phyloP scores from a whole-genome alignment of 1,284 basidiomycete species.

The Trametes sp. region DNA sequence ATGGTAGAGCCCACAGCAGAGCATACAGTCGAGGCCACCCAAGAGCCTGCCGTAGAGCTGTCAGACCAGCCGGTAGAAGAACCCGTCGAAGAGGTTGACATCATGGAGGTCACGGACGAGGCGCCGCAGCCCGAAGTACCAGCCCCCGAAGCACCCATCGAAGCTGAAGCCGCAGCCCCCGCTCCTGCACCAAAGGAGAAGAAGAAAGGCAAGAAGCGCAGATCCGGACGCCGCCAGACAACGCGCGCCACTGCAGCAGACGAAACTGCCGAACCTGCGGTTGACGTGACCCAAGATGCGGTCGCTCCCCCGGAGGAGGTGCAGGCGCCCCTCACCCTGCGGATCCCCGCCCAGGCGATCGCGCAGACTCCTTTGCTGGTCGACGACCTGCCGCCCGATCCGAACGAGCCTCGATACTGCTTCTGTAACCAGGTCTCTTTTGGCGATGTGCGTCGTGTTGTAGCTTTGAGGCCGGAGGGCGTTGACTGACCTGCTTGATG shows the following conservation, averaged over 20 bases:
- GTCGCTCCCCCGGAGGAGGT: constrained; percentile 3
- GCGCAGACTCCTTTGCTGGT: constrained; percentile 12
- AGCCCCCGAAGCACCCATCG: constrained; percentile 9
- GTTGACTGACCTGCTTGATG: background rate
- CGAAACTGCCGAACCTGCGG: background rate
- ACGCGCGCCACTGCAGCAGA: background rate
- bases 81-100: background rate
- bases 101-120: background rate
- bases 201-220: constrained; percentile 28
- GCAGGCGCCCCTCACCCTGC: constrained; percentile 35
- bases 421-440: constrained; percentile 80
- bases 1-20: background rate
- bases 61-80: no score
- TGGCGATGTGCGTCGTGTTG: constrained; percentile 64
- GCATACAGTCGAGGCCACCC: background rate
- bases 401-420: constrained; percentile 73
- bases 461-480: constrained; percentile 6
- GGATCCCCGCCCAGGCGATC: constrained; percentile 37
- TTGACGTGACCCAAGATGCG: constrained; percentile 1
- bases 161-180: constrained; percentile 5
- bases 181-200: constrained; percentile 9
- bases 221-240: constrained; percentile 12
- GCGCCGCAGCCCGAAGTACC: constrained; percentile 7
- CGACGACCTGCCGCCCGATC: constrained; percentile 41
- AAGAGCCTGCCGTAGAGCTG: no score